phyloP scores from a whole-genome alignment of 805 yeast genomes.

The Hanseniaspora opuntiae region DNA sequence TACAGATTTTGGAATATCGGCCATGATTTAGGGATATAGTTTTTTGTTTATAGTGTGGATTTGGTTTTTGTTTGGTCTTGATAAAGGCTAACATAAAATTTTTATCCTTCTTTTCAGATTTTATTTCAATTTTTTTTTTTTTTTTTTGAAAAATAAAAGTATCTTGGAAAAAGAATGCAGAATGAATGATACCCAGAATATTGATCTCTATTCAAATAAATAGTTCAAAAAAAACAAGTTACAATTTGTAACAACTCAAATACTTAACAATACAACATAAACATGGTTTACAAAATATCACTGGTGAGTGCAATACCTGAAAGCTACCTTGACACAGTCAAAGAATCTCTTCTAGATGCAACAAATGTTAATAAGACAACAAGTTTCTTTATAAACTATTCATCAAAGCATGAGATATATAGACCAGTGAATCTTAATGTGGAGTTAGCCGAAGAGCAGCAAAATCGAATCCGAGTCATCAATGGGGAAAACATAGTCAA shows the following conservation, averaged over 20 bases:
- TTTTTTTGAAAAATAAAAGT: not conserved
- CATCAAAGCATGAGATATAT: not conserved
- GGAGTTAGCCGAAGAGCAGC: constrained; percentile 15
- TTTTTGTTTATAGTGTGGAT: not conserved
- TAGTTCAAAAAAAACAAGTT: not conserved
- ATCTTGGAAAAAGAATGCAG: not conserved
- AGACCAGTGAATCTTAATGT: constrained; percentile 1
- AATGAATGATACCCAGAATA: no score
- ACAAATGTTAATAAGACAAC: not conserved
- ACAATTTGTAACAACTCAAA: not conserved
- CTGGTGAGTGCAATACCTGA: not conserved
- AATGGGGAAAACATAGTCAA: constrained; percentile 6
- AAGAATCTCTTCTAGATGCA: not conserved
- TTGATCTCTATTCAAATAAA: not conserved
- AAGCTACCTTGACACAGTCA: not conserved
- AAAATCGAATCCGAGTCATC: constrained; percentile 22
- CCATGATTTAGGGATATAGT: constrained; percentile 10
- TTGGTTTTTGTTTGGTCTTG: not conserved
- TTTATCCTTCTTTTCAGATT: not conserved
- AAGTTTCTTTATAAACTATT: not conserved
- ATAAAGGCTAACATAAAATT: not conserved
- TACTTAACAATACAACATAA: not conserved
- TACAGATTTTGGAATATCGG: constrained; percentile 35
- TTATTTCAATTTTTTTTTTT: no score
- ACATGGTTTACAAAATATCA: not conserved